Conservation (phyloP, 192 early-diverging fungal species). For the Gryganskiella cystojenkinii region DNA sequence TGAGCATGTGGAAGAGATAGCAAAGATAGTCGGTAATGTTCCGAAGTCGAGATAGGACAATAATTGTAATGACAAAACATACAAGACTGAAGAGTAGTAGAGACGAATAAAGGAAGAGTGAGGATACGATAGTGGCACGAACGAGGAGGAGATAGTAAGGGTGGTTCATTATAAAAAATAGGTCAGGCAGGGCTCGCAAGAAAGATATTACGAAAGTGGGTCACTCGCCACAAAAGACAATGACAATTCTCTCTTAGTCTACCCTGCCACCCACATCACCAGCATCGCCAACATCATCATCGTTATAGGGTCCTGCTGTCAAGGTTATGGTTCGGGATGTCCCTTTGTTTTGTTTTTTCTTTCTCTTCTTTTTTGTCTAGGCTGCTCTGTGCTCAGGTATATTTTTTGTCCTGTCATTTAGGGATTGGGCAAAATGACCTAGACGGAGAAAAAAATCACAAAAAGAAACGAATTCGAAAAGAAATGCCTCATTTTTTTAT, state of each 20-base stretch:
- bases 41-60: too few species aligned
- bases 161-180: too few species aligned
- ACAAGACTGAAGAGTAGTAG: too few species aligned
- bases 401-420: not conserved
- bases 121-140: too few species aligned
- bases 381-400: not conserved
- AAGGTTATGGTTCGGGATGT: not conserved
- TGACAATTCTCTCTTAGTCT: not conserved
- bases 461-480: constrained; percentile 2
- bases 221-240: not conserved
- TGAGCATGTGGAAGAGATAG: too few species aligned
- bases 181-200: too few species aligned
- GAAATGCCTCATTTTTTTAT: constrained; percentile 8
- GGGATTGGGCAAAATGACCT: too few species aligned
- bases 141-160: too few species aligned
- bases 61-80: too few species aligned
- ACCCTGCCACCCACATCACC: not conserved
- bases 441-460: constrained; percentile 2
- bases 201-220: too few species aligned
- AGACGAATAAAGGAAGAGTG: too few species aligned
- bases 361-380: not conserved
- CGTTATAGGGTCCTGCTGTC: not conserved
- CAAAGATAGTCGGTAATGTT: too few species aligned
- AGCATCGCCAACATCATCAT: not conserved
- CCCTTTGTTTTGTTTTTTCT: not conserved